Evolutionary conservation across 495 filamentous ascomycete genomes (phyloP), one percentile per base, ranked within the genome.

Genomic region (Trichoderma reesei): DNA sequence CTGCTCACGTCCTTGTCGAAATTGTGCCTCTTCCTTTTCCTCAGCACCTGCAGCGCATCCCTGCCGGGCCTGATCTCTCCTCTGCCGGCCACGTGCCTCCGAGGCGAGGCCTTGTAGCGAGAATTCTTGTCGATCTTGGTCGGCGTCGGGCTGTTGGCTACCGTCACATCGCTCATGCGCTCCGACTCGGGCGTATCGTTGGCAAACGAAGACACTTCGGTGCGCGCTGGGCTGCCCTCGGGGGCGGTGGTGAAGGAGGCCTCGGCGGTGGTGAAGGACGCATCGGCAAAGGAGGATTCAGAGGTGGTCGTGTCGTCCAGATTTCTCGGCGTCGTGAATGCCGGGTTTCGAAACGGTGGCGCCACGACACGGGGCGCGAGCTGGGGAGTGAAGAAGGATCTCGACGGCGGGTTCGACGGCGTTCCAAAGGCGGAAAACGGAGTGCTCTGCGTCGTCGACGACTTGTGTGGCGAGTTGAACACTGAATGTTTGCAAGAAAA

Each of bases 281-380:
- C 37, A 39, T 39, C 37, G n/a, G n/a, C n/a, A n/a, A n/a, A 84
- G 5, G 73, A 68, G 62, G 89, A 86, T n/a, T n/a, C n/a, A 39
- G 37, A 39, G 4, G 10, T 39, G 37, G 5, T 10, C 37, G 10
- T 10, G 26, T 85, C 72, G 14, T 90, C 86, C 64, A 81, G 79
- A 69, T 88, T 93, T 46, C 89, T 88, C 3, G 91, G 91, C 7
- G 89, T 96, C 36, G 82, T 90, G 70, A 94, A 96, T 10, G 86
- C 83, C 3, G 85, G 79, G 69, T 86, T 88, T 62, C 82, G 83
- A 67, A 89, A 91, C 16, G 77, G 71, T 3, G 79, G 73, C 0
- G 76, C 81, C 0, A 74, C 69, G 3, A 74, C 70, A n/a, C 67
- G 68, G 62, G 70, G 70, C 6, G 68, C 68, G 4, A 74, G 54